phyloP scores from a whole-genome alignment of 1,139 yeast species.

The Suhomyces terraborum region DNA sequence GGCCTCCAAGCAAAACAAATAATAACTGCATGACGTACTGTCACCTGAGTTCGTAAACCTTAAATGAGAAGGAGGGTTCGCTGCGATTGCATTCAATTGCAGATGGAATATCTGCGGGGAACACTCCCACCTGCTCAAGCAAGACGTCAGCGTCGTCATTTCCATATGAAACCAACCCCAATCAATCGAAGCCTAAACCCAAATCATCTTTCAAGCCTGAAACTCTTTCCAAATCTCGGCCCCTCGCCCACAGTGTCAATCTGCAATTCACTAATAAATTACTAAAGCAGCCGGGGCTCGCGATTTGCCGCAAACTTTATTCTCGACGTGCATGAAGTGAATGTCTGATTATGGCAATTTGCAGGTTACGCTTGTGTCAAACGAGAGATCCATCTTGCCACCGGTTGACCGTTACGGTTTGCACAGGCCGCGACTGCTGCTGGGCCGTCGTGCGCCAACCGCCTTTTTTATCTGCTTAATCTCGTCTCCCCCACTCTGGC shows the following conservation, averaged over 20 bases:
- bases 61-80: not conserved
- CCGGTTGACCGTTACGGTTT: not conserved
- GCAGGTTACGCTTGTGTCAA: constrained; percentile 5
- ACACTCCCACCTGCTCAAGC: not conserved
- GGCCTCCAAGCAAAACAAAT: not conserved
- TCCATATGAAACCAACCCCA: no score
- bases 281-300: constrained; percentile 1
- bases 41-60: constrained; percentile 5
- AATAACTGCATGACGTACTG: constrained; percentile 3
- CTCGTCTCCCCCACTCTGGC: no score
- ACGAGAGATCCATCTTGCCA: constrained; percentile 1
- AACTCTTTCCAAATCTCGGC: not conserved
- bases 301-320: not conserved
- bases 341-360: not conserved
- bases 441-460: constrained; percentile 1
- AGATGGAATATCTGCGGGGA: not conserved
- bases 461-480: no score
- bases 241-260: constrained; percentile 2
- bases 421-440: not conserved
- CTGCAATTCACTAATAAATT: constrained; percentile 4
- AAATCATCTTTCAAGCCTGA: no score
- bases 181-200: no score
- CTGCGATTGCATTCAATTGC: not conserved
- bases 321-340: constrained; percentile 1
- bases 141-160: no score